Conservation (phyloP, 2,329 filamentous ascomycete species). For the Fusarium albidum region DNA sequence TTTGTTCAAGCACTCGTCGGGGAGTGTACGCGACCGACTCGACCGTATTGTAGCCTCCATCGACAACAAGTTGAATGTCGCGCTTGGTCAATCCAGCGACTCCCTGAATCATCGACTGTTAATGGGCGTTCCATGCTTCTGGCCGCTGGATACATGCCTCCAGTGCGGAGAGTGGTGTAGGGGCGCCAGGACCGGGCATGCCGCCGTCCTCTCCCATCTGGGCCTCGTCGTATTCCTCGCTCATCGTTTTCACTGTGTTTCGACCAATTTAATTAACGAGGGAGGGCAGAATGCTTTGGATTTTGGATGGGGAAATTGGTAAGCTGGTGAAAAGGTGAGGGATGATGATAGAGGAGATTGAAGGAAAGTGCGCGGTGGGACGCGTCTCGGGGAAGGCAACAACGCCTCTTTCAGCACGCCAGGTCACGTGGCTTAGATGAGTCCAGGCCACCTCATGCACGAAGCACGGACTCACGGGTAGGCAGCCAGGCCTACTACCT, state of each 20-base stretch:
- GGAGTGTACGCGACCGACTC: conserved; percentile 95
- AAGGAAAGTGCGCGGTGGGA: conserved; percentile 40
- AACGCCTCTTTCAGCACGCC: conserved; percentile 44
- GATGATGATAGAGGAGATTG: conserved; percentile 32
- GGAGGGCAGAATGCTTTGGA: background rate
- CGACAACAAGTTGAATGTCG: conserved; percentile 91
- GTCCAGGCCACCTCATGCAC: no score
- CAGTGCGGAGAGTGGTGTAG: conserved; percentile 83
- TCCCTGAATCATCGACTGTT: conserved; percentile 62
- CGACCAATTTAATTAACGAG: background rate
- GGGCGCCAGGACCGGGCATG: conserved; percentile 86
- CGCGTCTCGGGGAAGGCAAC: conserved; percentile 45
- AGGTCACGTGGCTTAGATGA: conserved; percentile 45
- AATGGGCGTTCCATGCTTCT: conserved; percentile 7
- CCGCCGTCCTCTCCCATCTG: conserved; percentile 73
- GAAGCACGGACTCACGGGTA: no score
- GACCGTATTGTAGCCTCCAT: conserved; percentile 94
- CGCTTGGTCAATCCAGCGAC: conserved; percentile 89
- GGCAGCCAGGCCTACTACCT: background rate
- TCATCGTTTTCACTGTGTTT: conserved; percentile 47
- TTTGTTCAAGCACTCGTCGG: conserved; percentile 84
- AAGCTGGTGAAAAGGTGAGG: conserved; percentile 25
- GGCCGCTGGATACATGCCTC: conserved; percentile 70
- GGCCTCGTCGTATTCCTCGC: conserved; percentile 70
- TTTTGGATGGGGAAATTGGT: conserved; percentile 12